Percentiles rank a stretch among this genome's conserved stretches.
These are phyloP conservation scores for Fraxinus excelsior DNA, from an alignment of 257 asterid genomes.

Conservation along the genomic window DNA sequence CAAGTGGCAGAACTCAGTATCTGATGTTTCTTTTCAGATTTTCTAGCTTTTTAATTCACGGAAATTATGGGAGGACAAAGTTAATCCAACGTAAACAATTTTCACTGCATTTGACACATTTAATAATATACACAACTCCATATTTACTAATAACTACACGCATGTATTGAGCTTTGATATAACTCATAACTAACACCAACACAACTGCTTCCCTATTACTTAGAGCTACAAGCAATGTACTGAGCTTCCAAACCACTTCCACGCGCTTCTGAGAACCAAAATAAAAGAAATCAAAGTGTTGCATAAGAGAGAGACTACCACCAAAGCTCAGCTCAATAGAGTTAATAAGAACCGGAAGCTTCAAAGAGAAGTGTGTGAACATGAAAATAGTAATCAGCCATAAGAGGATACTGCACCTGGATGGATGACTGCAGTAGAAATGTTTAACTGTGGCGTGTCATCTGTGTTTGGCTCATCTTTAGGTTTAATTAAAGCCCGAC, in stretches of 20 bases:
- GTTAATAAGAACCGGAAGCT: not conserved
- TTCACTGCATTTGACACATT: not conserved
- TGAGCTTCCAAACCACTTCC: not conserved
- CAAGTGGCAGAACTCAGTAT: no score
- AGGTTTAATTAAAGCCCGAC: conserved; percentile 25
- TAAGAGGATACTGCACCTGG: conserved; percentile 29
- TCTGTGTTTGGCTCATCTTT: conserved; percentile 39
- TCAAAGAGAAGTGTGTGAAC: conserved; percentile 14
- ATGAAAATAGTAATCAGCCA: conserved; percentile 2
- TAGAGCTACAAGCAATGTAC: not conserved
- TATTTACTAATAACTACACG: not conserved
- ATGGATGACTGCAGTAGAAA: conserved; percentile 18
- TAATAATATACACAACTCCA: not conserved
- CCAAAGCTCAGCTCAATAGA: conserved; percentile 7
- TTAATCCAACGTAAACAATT: not conserved
- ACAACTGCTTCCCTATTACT: not conserved
- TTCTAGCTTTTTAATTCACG: not conserved
- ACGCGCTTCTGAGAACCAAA: not conserved
- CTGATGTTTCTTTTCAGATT: no score
- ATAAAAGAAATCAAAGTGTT: not conserved
- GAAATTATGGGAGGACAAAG: not conserved
- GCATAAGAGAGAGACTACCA: not conserved
- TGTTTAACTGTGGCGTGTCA: conserved; percentile 21
- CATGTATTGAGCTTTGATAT: not conserved
- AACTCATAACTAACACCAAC: not conserved